Evolutionary conservation across 805 yeast genomes (phyloP), one percentile per base, ranked within the genome.

Genomic region (Candida ponderosae): DNA sequence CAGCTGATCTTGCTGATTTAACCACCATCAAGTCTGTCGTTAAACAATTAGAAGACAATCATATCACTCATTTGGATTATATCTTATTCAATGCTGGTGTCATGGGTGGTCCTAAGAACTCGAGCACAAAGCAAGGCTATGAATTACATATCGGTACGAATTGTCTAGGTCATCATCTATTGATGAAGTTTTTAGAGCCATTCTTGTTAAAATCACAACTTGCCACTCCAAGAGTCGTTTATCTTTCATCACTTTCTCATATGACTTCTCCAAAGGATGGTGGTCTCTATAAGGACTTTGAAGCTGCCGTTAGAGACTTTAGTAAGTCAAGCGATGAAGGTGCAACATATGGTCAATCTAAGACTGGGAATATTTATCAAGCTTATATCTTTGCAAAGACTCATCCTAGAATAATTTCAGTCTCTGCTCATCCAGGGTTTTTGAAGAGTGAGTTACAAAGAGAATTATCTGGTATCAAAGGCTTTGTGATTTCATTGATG

Each of bases 61-160:
- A 13, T 24, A 24, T 24, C 14, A 31, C 35, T 9, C 3, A 13
- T 13, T 44, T 65, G 24, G 52, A 65, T 32, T 58, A 62, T 1
- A 48, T 65, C 17, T 45, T 65, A 34, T 67, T 60, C 46, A 66
- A 65, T 39, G 68, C 68, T 9, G 67, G 66, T 7, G 56, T 66
- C 6, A 58, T 60, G 61, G 38, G 27, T 7, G 57, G 60, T 3
- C 60, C 65, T 4, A 31, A 32, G 16, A 59, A 53, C 2, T 35
- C 56, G 17, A 44, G 33, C 33, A 59, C 72, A 7, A 43, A 27
- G 14, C 70, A 69, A 48, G 70, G 66, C 17, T 56, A 57, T 38
- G 74, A 70, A 33, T 32, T 50, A 26, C 65, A 62, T 33, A 46
- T 66, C 33, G 74, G 69, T 6, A 61, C 63, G 26, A 71, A 70